Percentiles rank a stretch among this genome's conserved stretches.
phyloP scores from a whole-genome alignment of 495 filamentous ascomycete species.

The Aspergillus indologenus region DNA sequence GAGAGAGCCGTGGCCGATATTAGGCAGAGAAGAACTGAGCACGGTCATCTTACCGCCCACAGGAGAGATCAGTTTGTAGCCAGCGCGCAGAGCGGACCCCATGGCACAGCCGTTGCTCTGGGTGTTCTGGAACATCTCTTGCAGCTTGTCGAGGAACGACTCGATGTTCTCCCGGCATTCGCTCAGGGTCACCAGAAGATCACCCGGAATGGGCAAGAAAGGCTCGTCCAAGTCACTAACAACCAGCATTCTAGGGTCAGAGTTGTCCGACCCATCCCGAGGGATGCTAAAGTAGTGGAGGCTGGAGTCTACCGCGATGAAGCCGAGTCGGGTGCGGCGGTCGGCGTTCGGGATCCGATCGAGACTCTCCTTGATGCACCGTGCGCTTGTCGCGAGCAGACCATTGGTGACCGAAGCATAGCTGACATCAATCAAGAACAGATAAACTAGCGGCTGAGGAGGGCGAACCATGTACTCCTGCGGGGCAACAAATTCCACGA shows the following conservation, averaged over 20 bases:
- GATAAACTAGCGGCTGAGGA: constrained; percentile 94
- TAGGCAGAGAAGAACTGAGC: constrained; percentile 85
- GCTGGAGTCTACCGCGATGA: constrained; percentile 93
- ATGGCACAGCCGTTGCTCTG: constrained; percentile 83
- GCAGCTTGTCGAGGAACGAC: constrained; percentile 83
- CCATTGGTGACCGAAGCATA: constrained; percentile 87
- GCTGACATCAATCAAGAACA: constrained; percentile 97
- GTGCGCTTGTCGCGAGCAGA: constrained; percentile 88
- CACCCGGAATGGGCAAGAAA: constrained; percentile 89
- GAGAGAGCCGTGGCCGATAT: constrained; percentile 82
- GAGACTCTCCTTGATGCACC: constrained; percentile 91
- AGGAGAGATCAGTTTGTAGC: constrained; percentile 90
- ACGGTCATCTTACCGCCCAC: constrained; percentile 94
- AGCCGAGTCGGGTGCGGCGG: constrained; percentile 84
- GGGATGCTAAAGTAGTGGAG: constrained; percentile 95
- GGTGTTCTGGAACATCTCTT: constrained; percentile 94
- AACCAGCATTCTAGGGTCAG: constrained; percentile 86
- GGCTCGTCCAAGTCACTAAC: constrained; percentile 96
- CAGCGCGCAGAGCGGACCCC: constrained; percentile 87
- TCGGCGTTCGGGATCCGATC: constrained; percentile 98
- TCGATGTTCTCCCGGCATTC: constrained; percentile 91
- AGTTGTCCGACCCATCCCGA: constrained; percentile 76
- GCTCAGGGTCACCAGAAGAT: constrained; percentile 85
- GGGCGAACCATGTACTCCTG: constrained; percentile 99
- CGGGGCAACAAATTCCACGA: constrained; percentile 95